A percentile compares a stretch with the other conserved stretches of the same genome.
These are phyloP conservation scores for Jacaranda copaia DNA, from an alignment of 257 asterid genomes.

Conservation along the genomic window DNA sequence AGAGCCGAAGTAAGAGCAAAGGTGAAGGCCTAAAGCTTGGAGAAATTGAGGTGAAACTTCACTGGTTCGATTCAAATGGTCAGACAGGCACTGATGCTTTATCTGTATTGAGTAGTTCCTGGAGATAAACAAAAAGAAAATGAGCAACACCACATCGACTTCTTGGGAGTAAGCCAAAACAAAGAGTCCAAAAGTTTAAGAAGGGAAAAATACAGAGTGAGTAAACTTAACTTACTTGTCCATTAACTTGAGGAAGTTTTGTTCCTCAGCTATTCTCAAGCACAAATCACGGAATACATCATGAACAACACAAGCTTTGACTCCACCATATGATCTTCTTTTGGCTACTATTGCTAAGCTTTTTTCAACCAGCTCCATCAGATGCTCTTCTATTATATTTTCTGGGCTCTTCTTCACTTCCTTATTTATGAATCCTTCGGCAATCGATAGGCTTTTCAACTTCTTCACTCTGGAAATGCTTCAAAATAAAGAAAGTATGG, in stretches of 20 bases:
- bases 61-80: too few relatives aligned
- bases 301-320: constrained; percentile 32
- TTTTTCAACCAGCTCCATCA: neutral
- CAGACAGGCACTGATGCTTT: neutral
- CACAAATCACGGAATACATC: constrained; percentile 34
- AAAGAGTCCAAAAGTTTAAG: neutral
- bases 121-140: neutral
- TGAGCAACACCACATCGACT: too few relatives aligned
- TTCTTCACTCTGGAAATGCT: constrained; percentile 22
- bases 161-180: too few relatives aligned
- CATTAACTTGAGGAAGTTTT: neutral
- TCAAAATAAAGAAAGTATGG: constrained; percentile 32
- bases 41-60: neutral
- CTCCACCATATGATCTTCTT: constrained; percentile 30
- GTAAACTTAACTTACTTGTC: neutral
- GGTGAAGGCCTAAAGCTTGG: constrained; percentile 22
- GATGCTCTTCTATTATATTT: constrained; percentile 16
- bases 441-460: constrained; percentile 31
- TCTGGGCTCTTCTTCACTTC: constrained; percentile 12
- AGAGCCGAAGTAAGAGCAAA: constrained; percentile 33
- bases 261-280: neutral
- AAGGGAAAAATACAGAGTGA: neutral
- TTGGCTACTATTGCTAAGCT: constrained; percentile 27
- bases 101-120: neutral
- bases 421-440: constrained; percentile 30